Conservation (phyloP, 441 rosid genomes). For the Gossypium trilobum region DNA sequence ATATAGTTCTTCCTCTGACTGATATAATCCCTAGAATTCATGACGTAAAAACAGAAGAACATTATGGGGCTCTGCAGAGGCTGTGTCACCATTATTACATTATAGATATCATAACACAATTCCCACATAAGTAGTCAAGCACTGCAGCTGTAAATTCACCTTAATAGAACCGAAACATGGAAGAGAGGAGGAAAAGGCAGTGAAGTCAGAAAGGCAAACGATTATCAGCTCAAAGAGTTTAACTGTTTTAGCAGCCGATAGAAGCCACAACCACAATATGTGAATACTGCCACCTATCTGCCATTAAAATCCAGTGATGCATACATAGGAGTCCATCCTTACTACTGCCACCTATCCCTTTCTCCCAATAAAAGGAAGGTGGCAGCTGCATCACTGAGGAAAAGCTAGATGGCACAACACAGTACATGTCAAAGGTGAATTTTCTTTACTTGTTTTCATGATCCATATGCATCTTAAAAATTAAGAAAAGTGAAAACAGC, state of each 20-base stretch:
- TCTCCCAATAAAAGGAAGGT: not conserved
- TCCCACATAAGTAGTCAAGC: not conserved
- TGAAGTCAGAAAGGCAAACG: no score
- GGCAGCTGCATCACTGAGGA: not conserved
- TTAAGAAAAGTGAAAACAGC: not conserved
- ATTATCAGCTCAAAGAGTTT: no score
- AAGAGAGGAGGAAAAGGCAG: no score
- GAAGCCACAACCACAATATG: no score
- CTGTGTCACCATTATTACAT: not conserved
- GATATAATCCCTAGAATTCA: not conserved
- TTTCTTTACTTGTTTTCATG: not conserved
- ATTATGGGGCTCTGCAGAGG: not conserved
- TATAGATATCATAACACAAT: not conserved
- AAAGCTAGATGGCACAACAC: not conserved
- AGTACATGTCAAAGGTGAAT: not conserved
- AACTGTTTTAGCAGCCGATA: no score
- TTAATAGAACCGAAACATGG: no score
- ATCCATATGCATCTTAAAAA: not conserved
- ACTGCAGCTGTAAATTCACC: no score
- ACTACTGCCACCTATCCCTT: not conserved
- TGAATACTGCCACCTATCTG: not conserved
- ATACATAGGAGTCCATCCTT: not conserved
- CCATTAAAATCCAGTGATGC: not conserved
- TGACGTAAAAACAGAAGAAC: not conserved
- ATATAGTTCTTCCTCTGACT: no score